Evolutionary conservation across 164 flowering plant species (phyloP), one percentile per base, ranked within the genome.

Genomic region (Dillenia suffruticosa): DNA sequence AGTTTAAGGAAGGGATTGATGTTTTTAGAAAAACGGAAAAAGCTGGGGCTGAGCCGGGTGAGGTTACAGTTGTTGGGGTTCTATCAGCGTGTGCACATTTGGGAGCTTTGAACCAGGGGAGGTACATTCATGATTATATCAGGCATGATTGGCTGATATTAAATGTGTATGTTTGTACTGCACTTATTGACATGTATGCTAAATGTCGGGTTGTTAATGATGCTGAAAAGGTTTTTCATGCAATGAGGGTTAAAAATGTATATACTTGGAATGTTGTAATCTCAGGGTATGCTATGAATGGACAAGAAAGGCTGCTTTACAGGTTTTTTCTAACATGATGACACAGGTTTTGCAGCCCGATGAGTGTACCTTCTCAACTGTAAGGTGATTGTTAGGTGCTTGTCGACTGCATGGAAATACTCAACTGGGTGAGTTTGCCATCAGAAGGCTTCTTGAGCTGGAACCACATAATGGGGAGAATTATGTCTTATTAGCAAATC

Each of bases 311-410:
- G 62, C 54, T 46, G 75, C 75, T 51, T 58, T 75, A 17, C 14
- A 59, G 54, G 52, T 16, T 3, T 59, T 75, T 19, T 46, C 58
- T 1, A 65, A 56, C 52, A 75, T 75, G 78, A 16, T 62, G 2
- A 46, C 15, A 22, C 58, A 62, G 54, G 60, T 52, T 24, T 44
- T 61, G 44, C 43, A 46, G 57, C 79, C 79, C 17, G 70, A 75
- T 57, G 61, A 61, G 44, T 57, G 68, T 51, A 72, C 76, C 12
- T 72, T 75, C 54, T 44, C 65, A 52, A 59, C 72, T 59, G 72
- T 73, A 76, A 69, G 79, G 49, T 73, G 71, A 19, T 53, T 75
- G 47, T 57, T 69, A 8, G 68, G 73, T 51, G 79, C 73, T 60
- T 75, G 79, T 32, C 24, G 72, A 54, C 63, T 57, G 16, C 66